Evolutionary conservation across 495 filamentous ascomycete species (phyloP).

Genomic region (Tuber aestivum): DNA sequence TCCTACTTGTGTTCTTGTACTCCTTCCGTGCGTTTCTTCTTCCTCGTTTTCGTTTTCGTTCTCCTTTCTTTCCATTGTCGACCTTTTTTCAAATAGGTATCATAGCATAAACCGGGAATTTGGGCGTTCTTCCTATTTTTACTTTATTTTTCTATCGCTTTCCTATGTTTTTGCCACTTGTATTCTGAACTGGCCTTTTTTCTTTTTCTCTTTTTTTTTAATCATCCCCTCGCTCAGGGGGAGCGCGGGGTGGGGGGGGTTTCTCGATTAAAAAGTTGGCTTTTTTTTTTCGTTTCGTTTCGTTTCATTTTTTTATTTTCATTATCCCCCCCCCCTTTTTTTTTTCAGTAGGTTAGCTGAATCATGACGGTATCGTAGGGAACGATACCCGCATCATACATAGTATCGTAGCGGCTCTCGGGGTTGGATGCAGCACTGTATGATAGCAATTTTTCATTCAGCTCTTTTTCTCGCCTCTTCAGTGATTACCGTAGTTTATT

Average conservation of each 20-base stretch:
- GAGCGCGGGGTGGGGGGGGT: not conserved
- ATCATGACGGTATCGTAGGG: not conserved
- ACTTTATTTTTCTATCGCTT: not conserved
- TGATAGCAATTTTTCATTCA: too few species aligned
- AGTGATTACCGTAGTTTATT: too few species aligned
- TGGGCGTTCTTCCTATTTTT: not conserved
- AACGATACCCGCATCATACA: not conserved
- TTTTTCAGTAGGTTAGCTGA: not conserved
- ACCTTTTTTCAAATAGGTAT: constrained; percentile 30
- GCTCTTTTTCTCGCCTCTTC: too few species aligned
- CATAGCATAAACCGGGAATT: constrained; percentile 2
- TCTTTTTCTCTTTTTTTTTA: constrained; percentile 15
- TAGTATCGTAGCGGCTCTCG: not conserved
- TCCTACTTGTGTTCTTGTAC: constrained; percentile 10
- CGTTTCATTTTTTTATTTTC: too few species aligned
- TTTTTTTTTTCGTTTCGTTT: not conserved
- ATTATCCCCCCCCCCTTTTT: too few species aligned
- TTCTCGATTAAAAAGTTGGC: not conserved
- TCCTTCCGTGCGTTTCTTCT: constrained; percentile 20
- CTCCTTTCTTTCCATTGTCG: constrained; percentile 11
- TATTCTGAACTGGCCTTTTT: constrained; percentile 29
- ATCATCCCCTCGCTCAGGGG: constrained; percentile 4
- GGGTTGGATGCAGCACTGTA: not conserved
- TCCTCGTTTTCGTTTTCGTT: constrained; percentile 24
- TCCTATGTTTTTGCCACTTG: not conserved